A percentile compares a stretch with the other conserved stretches of the same genome.
Conservation (phyloP, 331 rosid genomes). For the Telfairia occidentalis region DNA sequence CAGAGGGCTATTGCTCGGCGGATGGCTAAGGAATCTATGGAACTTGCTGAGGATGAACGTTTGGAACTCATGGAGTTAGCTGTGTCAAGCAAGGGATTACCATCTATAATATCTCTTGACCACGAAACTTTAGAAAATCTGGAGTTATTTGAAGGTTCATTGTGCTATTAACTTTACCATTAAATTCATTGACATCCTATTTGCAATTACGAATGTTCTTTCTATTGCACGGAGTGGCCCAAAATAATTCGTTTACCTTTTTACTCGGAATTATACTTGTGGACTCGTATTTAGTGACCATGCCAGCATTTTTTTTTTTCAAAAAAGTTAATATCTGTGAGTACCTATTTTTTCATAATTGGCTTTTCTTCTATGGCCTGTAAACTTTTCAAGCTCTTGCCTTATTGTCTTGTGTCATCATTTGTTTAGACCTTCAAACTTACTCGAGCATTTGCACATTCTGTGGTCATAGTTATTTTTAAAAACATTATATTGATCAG, state of each 20-base stretch:
- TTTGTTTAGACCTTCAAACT: background rate
- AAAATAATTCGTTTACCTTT: background rate
- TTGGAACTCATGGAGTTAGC: constrained; percentile 73
- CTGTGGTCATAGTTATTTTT: background rate
- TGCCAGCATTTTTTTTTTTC: background rate
- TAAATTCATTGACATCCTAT: background rate
- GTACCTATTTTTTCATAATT: background rate
- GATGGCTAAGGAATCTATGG: constrained; percentile 56
- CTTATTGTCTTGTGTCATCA: background rate
- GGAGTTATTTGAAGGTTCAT: constrained; percentile 42
- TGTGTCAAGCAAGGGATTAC: constrained; percentile 49
- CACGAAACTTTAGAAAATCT: constrained; percentile 49
- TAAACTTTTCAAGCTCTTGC: background rate
- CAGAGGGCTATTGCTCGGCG: constrained; percentile 62
- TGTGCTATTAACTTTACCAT: background rate
- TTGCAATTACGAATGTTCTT: background rate
- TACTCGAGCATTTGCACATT: background rate
- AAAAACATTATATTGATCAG: background rate
- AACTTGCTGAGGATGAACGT: constrained; percentile 62
- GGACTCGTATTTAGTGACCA: background rate
- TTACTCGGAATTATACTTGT: background rate
- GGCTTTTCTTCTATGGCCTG: background rate
- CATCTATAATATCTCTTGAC: constrained; percentile 53
- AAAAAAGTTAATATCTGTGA: background rate
- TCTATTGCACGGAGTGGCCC: background rate